phyloP scores from a whole-genome alignment of 805 yeast species.

The Candida silvicultrix region DNA sequence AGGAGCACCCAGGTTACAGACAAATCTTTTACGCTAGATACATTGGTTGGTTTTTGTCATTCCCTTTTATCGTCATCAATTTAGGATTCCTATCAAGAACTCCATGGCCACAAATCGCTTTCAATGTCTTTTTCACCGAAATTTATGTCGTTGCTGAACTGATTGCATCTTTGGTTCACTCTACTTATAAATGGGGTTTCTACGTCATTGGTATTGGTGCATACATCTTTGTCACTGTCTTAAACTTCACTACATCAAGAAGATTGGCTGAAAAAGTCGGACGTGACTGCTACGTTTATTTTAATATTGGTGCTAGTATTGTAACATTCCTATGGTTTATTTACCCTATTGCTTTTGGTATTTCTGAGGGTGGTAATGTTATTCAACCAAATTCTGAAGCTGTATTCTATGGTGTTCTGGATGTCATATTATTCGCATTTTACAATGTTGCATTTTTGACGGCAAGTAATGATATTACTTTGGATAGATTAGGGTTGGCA shows the following conservation, averaged over 20 bases:
- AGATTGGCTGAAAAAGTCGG: constrained; percentile 17
- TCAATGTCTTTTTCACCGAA: constrained; percentile 30
- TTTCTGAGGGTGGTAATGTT: constrained; percentile 58
- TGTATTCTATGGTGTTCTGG: constrained; percentile 54
- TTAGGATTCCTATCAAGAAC: constrained; percentile 21
- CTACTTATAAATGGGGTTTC: constrained; percentile 44
- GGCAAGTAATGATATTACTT: constrained; percentile 17
- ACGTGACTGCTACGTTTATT: constrained; percentile 18
- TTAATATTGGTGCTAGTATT: constrained; percentile 19
- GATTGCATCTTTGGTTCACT: constrained; percentile 35
- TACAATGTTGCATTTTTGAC: constrained; percentile 21
- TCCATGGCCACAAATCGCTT: constrained; percentile 19
- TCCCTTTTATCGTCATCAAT: constrained; percentile 38
- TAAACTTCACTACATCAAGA: constrained; percentile 22
- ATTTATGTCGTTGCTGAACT: constrained; percentile 37
- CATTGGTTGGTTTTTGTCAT: constrained; percentile 52
- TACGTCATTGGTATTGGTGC: constrained; percentile 30
- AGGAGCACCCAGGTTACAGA: constrained; percentile 30
- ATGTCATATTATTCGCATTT: constrained; percentile 36
- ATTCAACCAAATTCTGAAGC: constrained; percentile 54
- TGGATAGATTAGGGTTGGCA: constrained; percentile 17
- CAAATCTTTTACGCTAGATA: constrained; percentile 53
- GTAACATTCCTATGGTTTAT: constrained; percentile 39
- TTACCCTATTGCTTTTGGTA: constrained; percentile 47
- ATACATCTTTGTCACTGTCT: constrained; percentile 15